Conservation (phyloP, 1,284 basidiomycete species). For the Ustilago trichophora region DNA sequence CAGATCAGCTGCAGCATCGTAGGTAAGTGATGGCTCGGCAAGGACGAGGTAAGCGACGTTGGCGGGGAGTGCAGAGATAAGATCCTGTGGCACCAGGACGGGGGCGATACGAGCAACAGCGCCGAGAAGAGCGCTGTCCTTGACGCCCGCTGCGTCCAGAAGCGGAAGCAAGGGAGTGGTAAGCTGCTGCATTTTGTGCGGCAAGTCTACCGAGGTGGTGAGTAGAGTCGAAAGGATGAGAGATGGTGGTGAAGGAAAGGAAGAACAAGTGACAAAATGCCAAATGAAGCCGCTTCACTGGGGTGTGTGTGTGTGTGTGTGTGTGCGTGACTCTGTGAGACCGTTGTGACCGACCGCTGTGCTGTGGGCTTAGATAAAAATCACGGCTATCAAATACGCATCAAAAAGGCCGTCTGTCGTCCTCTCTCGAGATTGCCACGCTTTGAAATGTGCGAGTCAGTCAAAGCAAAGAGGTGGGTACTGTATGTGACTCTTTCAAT, state of each 20-base stretch:
- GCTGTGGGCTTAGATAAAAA: conserved; percentile 16
- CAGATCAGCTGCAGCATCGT: conserved; percentile 50
- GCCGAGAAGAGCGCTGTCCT: conserved; percentile 23
- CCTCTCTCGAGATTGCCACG: too few species aligned
- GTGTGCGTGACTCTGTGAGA: too few species aligned
- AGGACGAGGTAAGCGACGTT: conserved; percentile 46
- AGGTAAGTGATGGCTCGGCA: conserved; percentile 29
- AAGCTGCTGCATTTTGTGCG: conserved; percentile 52
- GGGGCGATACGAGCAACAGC: conserved; percentile 47
- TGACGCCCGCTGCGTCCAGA: conserved; percentile 35
- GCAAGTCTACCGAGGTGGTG: neutral
- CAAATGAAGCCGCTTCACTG: too few species aligned
- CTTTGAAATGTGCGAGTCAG: too few species aligned
- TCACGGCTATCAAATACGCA: conserved; percentile 7
- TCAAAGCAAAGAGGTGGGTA: too few species aligned
- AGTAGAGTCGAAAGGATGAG: neutral
- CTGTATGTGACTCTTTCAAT: neutral
- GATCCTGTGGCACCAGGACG: conserved; percentile 42
- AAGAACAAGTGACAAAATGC: neutral
- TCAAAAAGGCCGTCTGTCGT: neutral
- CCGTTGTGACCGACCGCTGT: too few species aligned
- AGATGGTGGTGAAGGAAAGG: neutral
- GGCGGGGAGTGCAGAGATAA: conserved; percentile 22
- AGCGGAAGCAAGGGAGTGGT: conserved; percentile 52
- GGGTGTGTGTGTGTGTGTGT: neutral